A percentile compares a stretch with the other conserved stretches of the same genome.
Evolutionary conservation across 208 protist genomes (phyloP).

Genomic region (Angomonas desouzai): DNA sequence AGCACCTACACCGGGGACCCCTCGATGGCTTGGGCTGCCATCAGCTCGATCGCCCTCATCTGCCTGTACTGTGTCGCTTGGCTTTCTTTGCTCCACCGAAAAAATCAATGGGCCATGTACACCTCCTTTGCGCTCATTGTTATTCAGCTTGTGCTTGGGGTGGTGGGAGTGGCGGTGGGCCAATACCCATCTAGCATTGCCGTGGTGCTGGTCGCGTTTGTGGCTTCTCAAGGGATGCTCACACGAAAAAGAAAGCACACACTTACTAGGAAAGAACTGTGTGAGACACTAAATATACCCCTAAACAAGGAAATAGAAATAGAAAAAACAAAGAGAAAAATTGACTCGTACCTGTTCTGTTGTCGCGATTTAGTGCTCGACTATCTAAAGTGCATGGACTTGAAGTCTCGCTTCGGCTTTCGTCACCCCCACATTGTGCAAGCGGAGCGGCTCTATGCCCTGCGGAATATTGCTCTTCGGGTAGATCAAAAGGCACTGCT

Average conservation of each 20-base stretch:
- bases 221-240: conserved; percentile 66
- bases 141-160: conserved; percentile 43
- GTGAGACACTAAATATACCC: conserved; percentile 27
- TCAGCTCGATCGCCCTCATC: conserved; percentile 51
- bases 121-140: conserved; percentile 44
- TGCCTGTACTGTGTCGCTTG: conserved; percentile 67
- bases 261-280: conserved; percentile 40
- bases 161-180: conserved; percentile 42
- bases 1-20: conserved; percentile 48
- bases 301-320: conserved; percentile 31
- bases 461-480: conserved; percentile 52
- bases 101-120: conserved; percentile 70
- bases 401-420: conserved; percentile 63
- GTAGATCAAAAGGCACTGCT: conserved; percentile 77
- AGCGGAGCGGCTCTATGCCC: conserved; percentile 48
- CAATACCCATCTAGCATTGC: conserved; percentile 20
- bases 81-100: conserved; percentile 60
- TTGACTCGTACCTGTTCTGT: conserved; percentile 80
- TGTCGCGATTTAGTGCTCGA: conserved; percentile 65
- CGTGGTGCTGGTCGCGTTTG: conserved; percentile 54
- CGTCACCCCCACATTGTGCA: conserved; percentile 68
- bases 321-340: conserved; percentile 18
- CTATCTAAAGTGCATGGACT: conserved; percentile 65
- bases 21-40: conserved; percentile 50
- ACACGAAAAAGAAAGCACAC: conserved; percentile 69